Base-by-base conservation (phyloP, 2,329 filamentous ascomycete genomes). In the Arthrobotrys conoides region DNA sequence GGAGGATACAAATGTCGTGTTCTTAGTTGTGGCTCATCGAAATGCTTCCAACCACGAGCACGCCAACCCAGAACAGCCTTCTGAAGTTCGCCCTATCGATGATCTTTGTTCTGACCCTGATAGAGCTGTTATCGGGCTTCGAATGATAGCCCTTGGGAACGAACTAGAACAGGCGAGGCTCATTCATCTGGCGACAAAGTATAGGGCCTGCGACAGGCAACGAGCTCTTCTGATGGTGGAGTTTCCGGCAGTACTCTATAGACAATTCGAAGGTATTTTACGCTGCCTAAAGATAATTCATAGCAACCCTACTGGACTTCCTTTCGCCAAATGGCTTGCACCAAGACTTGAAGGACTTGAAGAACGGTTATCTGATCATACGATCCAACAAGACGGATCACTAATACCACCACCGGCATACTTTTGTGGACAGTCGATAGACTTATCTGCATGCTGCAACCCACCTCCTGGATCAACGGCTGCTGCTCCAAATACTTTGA, bases 281-380 rank as follows among this genome's bases (percentile, higher is more conserved):
- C 80, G 82, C 67, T 82, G 81, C 61, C 80, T 83, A 27, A 82
- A 83, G 79, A 77, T 77, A 14, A 81, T 83, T 51, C 81, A 83
- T 4, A 44, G 59, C 8, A 61, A 55, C 24, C 73, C 73, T 18
- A 59, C 41, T 8, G 69, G 65, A n/a, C 46, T 84, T 9, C 82
- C 82, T 8, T 83, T 83, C 44, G 63, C 70, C 5, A 79, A 82
- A 64, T 82, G 82, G 81, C 80, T 83, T 51, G 68, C 81, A 3
- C 69, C 80, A 53, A 59, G 61, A 9, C 55, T 77, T 16, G 41
- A 61, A 53, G 48, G 49, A 5, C n/a, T 24, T 4, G 38, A 59
- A 10, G 33, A 61, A 16, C 22, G 61, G 12, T 55, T 49, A n/a
- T 22, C 33, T 16, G 30, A 59, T 63, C 18, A 41, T n/a, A 57